Conservation (phyloP, 305 asterid species). For the Fraxinus floribunda region DNA sequence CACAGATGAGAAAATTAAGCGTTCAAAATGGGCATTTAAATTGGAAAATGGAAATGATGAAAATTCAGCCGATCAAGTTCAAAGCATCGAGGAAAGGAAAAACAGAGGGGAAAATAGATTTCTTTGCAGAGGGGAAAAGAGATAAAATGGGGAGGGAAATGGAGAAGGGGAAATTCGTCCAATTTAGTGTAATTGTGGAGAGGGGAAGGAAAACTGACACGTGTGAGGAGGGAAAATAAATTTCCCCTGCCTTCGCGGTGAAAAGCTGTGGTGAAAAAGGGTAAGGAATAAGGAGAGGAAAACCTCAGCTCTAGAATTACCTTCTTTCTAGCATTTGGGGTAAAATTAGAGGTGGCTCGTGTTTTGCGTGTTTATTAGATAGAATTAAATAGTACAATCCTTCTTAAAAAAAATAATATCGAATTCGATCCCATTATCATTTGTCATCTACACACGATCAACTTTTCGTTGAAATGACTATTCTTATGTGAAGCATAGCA, state of each 20-base stretch:
- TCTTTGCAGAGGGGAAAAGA: constrained; percentile 1
- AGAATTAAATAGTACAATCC: not conserved
- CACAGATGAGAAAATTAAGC: constrained; percentile 19
- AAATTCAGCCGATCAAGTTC: constrained; percentile 31
- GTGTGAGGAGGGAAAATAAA: constrained; percentile 32
- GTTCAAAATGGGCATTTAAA: constrained; percentile 12
- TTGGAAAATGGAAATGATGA: not conserved
- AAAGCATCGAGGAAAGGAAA: not conserved
- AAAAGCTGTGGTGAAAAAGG: not conserved
- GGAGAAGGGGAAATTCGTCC: constrained; percentile 1
- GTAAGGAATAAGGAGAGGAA: not conserved
- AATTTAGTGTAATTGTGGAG: constrained; percentile 8
- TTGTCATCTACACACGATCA: not conserved
- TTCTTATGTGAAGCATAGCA: not conserved
- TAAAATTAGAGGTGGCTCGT: not conserved
- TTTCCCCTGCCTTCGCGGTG: constrained; percentile 32
- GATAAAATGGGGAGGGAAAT: constrained; percentile 10
- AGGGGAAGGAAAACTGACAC: constrained; percentile 20
- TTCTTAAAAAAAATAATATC: not conserved
- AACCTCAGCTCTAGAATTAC: not conserved
- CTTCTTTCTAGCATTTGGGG: constrained; percentile 13
- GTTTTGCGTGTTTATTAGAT: not conserved
- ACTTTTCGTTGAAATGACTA: not conserved
- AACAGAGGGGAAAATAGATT: not conserved
- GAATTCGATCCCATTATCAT: not conserved